phyloP scores from a whole-genome alignment of 768 basidiomycete genomes.

The Russula sp. region DNA sequence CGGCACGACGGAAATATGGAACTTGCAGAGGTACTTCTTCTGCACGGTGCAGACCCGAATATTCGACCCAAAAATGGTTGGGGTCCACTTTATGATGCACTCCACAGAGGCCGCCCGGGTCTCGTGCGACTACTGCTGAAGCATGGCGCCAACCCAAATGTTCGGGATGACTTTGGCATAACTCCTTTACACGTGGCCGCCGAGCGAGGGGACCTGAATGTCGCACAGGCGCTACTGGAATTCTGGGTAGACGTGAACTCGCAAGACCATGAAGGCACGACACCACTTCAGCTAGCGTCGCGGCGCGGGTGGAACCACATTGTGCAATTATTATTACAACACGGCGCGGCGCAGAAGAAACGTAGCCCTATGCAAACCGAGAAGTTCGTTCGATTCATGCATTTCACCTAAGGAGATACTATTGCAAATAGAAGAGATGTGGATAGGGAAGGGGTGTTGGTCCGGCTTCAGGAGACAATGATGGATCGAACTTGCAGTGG shows the following conservation, averaged over 20 bases:
- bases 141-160: neutral
- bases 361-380: neutral
- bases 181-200: neutral
- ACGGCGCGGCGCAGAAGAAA: neutral
- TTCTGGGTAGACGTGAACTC: neutral
- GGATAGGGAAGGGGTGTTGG: no score
- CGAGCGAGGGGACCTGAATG: neutral
- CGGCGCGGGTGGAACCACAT: no score
- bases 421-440: no score
- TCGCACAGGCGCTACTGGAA: neutral
- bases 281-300: neutral
- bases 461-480: no score
- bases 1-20: neutral
- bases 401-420: no score
- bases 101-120: neutral
- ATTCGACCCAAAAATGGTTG: rapidly evolving
- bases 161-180: neutral
- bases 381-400: no score
- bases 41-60: neutral
- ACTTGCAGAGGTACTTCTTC: neutral
- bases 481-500: no score
- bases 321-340: neutral
- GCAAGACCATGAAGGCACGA: neutral
- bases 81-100: neutral
- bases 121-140: neutral